Conservation (phyloP, 2,329 filamentous ascomycete genomes). For the Clarireedia homoeocarpa region DNA sequence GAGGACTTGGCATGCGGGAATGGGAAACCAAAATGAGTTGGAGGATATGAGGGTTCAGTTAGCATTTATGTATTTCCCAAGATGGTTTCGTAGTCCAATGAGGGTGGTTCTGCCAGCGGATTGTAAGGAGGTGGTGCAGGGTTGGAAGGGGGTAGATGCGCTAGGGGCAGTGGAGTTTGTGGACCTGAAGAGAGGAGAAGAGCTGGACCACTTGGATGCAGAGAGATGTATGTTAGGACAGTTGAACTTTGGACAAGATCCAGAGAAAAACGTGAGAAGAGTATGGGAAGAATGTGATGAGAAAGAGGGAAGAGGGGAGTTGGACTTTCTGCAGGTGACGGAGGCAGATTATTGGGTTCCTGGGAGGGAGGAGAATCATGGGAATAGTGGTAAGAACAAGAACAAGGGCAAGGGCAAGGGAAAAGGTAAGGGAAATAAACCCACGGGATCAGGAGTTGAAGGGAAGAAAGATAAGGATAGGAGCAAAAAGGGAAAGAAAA, state of each 20-base stretch:
- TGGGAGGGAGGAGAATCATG: background rate
- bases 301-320: background rate
- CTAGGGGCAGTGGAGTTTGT: background rate
- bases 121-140: background rate
- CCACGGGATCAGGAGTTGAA: no score
- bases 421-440: background rate
- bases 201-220: background rate
- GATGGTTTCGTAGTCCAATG: constrained; percentile 10
- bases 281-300: background rate
- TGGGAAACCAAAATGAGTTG: constrained; percentile 42
- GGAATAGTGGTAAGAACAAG: background rate
- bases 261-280: background rate
- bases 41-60: constrained; percentile 45
- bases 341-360: background rate
- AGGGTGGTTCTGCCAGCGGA: background rate
- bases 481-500: background rate
- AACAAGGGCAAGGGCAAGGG: background rate
- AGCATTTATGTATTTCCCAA: constrained; percentile 25
- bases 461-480: background rate
- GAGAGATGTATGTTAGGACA: background rate
- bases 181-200: background rate
- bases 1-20: constrained; percentile 42
- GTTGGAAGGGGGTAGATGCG: constrained; percentile 1
- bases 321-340: background rate
- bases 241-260: constrained; percentile 6